A percentile compares a stretch with the other conserved stretches of the same genome.
Evolutionary conservation across 2,329 filamentous ascomycete species (phyloP).

Genomic region (Fusarium sp.): DNA sequence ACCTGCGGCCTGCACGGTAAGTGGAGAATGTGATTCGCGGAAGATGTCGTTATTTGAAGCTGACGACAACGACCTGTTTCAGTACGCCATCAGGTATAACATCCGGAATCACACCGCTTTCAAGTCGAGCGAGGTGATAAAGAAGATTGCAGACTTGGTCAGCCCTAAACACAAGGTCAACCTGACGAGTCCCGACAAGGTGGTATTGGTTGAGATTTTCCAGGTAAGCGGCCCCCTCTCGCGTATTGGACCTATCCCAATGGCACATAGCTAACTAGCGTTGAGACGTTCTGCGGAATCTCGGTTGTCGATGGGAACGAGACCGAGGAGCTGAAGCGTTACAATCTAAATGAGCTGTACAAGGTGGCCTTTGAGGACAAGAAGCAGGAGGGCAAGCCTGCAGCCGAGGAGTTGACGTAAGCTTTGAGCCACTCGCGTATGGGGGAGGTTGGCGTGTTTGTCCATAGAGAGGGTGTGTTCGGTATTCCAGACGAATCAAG

Average conservation of each 20-base stretch:
- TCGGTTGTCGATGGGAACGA: conserved; percentile 78
- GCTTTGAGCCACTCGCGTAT: conserved; percentile 21
- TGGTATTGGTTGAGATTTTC: conserved; percentile 84
- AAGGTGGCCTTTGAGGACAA: conserved; percentile 49
- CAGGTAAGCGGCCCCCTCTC: conserved; percentile 66
- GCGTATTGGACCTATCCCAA: conserved; percentile 38
- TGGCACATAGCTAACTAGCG: conserved; percentile 41
- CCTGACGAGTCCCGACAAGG: conserved; percentile 80
- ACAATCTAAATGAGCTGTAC: conserved; percentile 83
- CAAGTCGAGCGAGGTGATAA: conserved; percentile 77
- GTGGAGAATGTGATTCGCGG: conserved; percentile 44
- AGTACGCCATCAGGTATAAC: conserved; percentile 89
- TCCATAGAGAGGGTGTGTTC: conserved; percentile 8
- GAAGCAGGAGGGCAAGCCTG: conserved; percentile 32
- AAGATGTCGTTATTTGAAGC: conserved; percentile 17
- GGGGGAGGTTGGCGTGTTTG: conserved; percentile 12
- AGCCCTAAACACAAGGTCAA: conserved; percentile 80
- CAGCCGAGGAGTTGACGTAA: conserved; percentile 41
- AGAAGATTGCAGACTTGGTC: conserved; percentile 75
- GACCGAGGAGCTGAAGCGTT: conserved; percentile 81
- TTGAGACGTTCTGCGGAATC: conserved; percentile 81
- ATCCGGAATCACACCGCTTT: conserved; percentile 79
- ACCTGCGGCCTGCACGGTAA: conserved; percentile 58
- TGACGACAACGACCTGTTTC: conserved; percentile 30
- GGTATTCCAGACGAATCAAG: conserved; percentile 18